These are phyloP conservation scores for Schizosaccharomyces versatilis DNA, from an alignment of 1,139 yeast genomes.

Conservation along the genomic window DNA sequence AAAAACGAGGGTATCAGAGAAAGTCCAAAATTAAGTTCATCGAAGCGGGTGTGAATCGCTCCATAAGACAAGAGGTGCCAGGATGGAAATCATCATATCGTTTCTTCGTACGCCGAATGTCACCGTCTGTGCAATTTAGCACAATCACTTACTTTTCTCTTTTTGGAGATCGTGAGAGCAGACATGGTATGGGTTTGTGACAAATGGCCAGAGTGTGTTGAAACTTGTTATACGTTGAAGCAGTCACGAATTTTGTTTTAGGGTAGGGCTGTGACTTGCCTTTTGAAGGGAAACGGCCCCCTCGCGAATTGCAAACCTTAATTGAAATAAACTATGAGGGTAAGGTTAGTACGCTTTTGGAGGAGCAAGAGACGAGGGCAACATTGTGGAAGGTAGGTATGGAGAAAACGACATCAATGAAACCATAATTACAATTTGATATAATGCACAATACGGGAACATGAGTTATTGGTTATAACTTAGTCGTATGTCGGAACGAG, in stretches of 20 bases:
- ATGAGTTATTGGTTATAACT: too few relatives aligned
- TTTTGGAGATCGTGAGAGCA: conserved; percentile 5
- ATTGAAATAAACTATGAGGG: neutral
- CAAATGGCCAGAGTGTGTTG: neutral
- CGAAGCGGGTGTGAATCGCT: neutral
- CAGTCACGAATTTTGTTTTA: neutral
- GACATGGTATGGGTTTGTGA: conserved; percentile 3
- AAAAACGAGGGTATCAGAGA: conserved; percentile 23
- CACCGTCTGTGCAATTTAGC: neutral
- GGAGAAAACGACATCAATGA: too few relatives aligned
- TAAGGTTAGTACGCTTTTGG: neutral
- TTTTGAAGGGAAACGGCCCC: too few relatives aligned
- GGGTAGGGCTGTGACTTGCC: neutral
- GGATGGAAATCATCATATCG: conserved; percentile 4
- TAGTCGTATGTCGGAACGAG: too few relatives aligned
- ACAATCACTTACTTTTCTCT: conserved; percentile 5
- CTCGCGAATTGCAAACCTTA: neutral
- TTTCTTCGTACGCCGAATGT: neutral
- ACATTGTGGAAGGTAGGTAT: too few relatives aligned
- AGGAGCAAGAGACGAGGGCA: neutral
- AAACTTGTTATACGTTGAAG: neutral
- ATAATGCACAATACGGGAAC: too few relatives aligned
- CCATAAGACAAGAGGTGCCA: conserved; percentile 9
- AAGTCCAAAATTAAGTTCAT: conserved; percentile 35
- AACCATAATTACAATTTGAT: too few relatives aligned